Conservation (phyloP, 345 rosid species). For the Schrenkiella parvula region DNA sequence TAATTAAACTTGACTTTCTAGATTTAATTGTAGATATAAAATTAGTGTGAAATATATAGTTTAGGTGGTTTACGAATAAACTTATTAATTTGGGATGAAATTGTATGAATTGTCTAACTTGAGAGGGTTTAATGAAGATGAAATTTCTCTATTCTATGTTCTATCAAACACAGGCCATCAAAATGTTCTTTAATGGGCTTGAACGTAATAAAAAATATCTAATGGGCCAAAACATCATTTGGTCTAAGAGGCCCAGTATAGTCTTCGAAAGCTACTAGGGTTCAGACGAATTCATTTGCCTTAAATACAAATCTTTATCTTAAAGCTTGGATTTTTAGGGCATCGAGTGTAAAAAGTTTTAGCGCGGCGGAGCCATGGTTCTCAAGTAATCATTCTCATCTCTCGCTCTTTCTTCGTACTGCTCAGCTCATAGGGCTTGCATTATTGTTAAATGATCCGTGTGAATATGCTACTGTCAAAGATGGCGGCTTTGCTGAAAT, state of each 20-base stretch:
- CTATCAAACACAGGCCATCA: no score
- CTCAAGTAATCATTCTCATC: constrained; percentile 35
- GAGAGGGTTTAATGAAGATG: no score
- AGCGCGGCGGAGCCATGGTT: constrained; percentile 44
- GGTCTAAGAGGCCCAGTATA: not conserved
- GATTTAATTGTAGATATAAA: no score
- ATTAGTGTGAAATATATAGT: no score
- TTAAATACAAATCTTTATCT: constrained; percentile 9
- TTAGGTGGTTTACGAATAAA: no score
- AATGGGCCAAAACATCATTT: not conserved
- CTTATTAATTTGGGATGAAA: no score
- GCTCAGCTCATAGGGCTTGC: not conserved
- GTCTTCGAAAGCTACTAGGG: constrained; percentile 23
- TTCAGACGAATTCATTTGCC: not conserved
- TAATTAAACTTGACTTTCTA: no score
- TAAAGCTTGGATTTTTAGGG: not conserved
- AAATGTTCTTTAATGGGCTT: not conserved
- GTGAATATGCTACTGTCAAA: not conserved
- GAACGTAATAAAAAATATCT: not conserved
- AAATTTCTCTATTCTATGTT: no score
- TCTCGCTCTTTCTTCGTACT: not conserved
- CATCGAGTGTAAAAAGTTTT: not conserved
- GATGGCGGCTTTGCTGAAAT: not conserved
- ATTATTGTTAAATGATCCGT: not conserved
- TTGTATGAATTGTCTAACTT: no score